Base-by-base conservation (phyloP, 2,329 filamentous ascomycete species). In the Talaromyces sp. region DNA sequence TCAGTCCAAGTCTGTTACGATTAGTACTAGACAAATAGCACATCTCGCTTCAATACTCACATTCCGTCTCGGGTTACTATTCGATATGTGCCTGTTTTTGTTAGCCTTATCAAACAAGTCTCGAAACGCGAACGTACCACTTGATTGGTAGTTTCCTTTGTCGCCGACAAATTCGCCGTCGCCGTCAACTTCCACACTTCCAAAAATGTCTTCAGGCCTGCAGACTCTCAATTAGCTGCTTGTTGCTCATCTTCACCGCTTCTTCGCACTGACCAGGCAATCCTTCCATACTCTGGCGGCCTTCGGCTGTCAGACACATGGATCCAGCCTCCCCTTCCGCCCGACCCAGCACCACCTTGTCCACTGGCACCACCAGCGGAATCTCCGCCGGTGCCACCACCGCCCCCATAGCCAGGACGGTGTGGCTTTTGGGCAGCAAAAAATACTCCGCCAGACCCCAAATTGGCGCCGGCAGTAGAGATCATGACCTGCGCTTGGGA, bases 141-240 rank as follows among this genome's bases (percentile, higher is more conserved):
- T 84, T 31, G 79, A 73, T 71, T 87, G 84, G 74, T 86, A 87
- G 56, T 81, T 80, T 11, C 85, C 85, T 65, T 78, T 75, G 0
- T 75, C 79, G 51, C 80, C 82, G 19, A 83, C 80, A 70, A 87
- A 86, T n/a, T 76, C 72, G 1, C 85, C 85, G 19, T 78, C 64
- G 0, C 77, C 78, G 71, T 87, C 84, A 4, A 88, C 82, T 70
- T 88, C 85, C 26, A 88, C 68, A 65, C 84, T 87, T 14, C 85
- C 85, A 68, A 88, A 84, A 55, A 88, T 88, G 72, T 88, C 85
- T 69, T 88, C 85, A 0, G 85, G 85, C 70, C 78, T 79, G 35
- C 10, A 4, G 24, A 19, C 29, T n/a, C 5, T 60, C 31, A 53
- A 32, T 7, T 5, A 14, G 17, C 6, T 10, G 19, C 8, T 11